phyloP scores from a whole-genome alignment of 1,139 yeast genomes.

The Candida sp. region DNA sequence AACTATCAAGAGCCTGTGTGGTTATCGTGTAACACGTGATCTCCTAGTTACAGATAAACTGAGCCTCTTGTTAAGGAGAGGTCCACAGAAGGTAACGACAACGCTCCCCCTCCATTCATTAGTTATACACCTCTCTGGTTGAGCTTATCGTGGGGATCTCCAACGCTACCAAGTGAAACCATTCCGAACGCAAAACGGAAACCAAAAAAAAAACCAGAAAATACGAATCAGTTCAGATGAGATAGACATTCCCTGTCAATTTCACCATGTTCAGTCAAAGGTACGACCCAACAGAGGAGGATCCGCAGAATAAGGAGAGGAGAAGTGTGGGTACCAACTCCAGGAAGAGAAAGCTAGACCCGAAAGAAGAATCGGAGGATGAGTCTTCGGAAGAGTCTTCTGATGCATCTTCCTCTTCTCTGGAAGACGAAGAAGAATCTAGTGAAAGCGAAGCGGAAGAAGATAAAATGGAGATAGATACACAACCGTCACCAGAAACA shows the following conservation, averaged over 20 bases:
- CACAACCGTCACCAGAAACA: background rate
- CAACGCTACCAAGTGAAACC: no score
- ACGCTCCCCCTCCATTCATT: no score
- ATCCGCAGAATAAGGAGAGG: background rate
- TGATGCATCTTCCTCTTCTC: conserved; percentile 7
- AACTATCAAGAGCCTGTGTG: no score
- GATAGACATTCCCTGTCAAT: background rate
- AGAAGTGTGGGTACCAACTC: background rate
- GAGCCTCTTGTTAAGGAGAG: no score
- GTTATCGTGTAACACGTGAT: no score
- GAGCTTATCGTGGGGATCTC: no score
- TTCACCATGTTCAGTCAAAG: conserved; percentile 11
- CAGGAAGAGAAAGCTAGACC: conserved; percentile 23
- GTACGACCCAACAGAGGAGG: conserved; percentile 11
- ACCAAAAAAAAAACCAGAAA: background rate
- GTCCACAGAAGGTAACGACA: no score
- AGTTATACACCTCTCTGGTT: no score
- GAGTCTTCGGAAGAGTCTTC: conserved; percentile 7
- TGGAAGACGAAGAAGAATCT: background rate
- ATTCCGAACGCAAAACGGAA: background rate
- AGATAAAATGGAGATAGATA: conserved; percentile 13
- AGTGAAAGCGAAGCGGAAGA: conserved; percentile 10
- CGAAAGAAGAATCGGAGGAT: conserved; percentile 8
- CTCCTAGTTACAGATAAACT: no score
- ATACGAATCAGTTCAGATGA: conserved; percentile 1